phyloP scores from a whole-genome alignment of 257 asterid species.

The Coffea eugenioides region DNA sequence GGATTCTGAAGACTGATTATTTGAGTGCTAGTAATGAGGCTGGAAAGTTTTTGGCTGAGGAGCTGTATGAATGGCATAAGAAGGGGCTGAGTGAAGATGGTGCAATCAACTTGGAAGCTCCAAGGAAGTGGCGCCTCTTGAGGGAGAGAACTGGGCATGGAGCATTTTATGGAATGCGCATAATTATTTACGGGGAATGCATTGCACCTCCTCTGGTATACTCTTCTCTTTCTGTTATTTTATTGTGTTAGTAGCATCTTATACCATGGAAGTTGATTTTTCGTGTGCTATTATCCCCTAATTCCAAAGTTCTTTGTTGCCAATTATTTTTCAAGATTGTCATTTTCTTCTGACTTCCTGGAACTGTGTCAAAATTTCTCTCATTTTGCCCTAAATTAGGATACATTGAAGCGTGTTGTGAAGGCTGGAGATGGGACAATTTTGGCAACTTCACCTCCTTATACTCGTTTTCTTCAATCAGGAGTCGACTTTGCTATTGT shows the following conservation, averaged over 20 bases:
- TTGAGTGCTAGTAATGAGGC: slow-evolving; percentile 75
- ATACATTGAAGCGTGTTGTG: slow-evolving; percentile 76
- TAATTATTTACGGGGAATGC: slow-evolving; percentile 82
- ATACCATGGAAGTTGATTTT: not conserved
- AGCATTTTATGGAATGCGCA: slow-evolving; percentile 79
- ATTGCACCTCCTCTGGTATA: slow-evolving; percentile 89
- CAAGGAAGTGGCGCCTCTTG: slow-evolving; percentile 85
- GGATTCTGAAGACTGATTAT: slow-evolving; percentile 91
- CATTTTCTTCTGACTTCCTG: not conserved
- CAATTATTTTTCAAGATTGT: not conserved
- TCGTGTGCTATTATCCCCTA: no score
- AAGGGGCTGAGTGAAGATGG: slow-evolving; percentile 84
- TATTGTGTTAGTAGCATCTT: not conserved
- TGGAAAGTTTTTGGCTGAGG: slow-evolving; percentile 68
- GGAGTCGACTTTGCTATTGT: slow-evolving; percentile 73
- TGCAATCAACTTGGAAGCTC: slow-evolving; percentile 89
- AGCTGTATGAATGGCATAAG: slow-evolving; percentile 80
- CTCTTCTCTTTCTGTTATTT: not conserved
- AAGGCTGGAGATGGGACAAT: slow-evolving; percentile 92
- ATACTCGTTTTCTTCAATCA: slow-evolving; percentile 68
- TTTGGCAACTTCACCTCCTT: slow-evolving; percentile 91
- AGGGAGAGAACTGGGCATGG: slow-evolving; percentile 90
- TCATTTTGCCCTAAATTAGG: slow-evolving; percentile 43
- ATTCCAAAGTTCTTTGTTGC: not conserved
- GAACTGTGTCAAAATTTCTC: not conserved